These are phyloP conservation scores for Colletotrichum sp. DNA, from an alignment of 2,329 filamentous ascomycete species.

Conservation along the genomic window DNA sequence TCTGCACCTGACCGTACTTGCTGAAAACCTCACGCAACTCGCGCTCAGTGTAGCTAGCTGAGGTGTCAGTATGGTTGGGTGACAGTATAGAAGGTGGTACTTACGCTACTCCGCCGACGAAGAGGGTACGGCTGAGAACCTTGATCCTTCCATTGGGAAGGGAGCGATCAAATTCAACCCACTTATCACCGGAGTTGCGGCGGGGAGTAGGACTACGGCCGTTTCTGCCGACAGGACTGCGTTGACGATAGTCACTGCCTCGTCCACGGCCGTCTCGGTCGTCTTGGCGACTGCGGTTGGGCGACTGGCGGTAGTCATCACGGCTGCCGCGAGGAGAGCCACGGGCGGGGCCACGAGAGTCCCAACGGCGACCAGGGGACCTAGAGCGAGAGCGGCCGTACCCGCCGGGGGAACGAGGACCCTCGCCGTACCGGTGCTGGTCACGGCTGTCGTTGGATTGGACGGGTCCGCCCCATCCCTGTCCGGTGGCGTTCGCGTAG, in stretches of 20 bases:
- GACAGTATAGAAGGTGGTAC: constrained; percentile 37
- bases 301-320: constrained; percentile 73
- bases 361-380: constrained; percentile 79
- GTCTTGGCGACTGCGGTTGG: constrained; percentile 63
- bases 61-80: constrained; percentile 28
- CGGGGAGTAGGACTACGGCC: constrained; percentile 64
- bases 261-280: constrained; percentile 55
- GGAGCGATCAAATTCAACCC: constrained; percentile 78
- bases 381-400: constrained; percentile 75
- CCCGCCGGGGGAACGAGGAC: constrained; percentile 66
- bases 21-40: constrained; percentile 84
- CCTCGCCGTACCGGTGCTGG: constrained; percentile 57
- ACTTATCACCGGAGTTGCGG: constrained; percentile 59
- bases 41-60: constrained; percentile 71
- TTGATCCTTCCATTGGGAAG: constrained; percentile 83
- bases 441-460: constrained; percentile 58
- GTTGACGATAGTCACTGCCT: constrained; percentile 80
- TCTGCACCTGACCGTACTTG: constrained; percentile 87
- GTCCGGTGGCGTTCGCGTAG: neutral
- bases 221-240: constrained; percentile 75
- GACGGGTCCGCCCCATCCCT: constrained; percentile 32
- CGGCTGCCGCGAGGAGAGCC: constrained; percentile 67
- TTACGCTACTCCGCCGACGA: constrained; percentile 93
- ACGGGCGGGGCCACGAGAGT: constrained; percentile 49
- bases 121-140: constrained; percentile 92